Percentiles rank a stretch among this genome's conserved stretches.
These are phyloP conservation scores for Podospora bellae-mahoneyi DNA, from an alignment of 495 filamentous ascomycete genomes.

Conservation along the genomic window DNA sequence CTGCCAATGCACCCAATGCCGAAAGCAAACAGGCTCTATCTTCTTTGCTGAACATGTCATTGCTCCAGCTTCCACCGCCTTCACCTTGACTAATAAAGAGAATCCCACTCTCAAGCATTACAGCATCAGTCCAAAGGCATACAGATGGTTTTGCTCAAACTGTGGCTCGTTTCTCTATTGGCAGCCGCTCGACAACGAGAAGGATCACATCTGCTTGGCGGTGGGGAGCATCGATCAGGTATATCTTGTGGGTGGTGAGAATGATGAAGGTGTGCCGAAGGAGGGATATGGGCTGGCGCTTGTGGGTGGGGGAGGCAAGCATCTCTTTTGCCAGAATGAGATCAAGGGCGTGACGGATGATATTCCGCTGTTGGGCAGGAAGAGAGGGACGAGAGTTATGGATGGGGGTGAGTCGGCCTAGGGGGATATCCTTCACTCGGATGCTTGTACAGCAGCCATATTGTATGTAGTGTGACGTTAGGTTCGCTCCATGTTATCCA, in stretches of 20 bases:
- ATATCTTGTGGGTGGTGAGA: slow-evolving; percentile 37
- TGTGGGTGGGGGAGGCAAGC: slow-evolving; percentile 22
- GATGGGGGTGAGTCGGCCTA: too few species aligned
- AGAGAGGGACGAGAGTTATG: slow-evolving; percentile 13
- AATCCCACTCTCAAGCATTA: slow-evolving; percentile 29
- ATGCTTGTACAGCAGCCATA: too few species aligned
- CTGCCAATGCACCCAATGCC: slow-evolving; percentile 44
- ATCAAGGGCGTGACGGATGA: slow-evolving; percentile 40
- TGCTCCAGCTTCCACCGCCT: slow-evolving; percentile 9
- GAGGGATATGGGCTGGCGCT: slow-evolving; percentile 35
- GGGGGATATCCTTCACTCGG: too few species aligned
- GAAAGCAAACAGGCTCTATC: slow-evolving; percentile 35
- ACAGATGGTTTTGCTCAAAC: slow-evolving; percentile 38
- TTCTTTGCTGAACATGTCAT: slow-evolving; percentile 32
- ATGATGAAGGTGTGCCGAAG: slow-evolving; percentile 25
- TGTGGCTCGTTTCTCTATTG: slow-evolving; percentile 42
- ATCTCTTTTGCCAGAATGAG: slow-evolving; percentile 35
- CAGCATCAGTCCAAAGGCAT: slow-evolving; percentile 27
- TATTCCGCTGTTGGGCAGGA: slow-evolving; percentile 16
- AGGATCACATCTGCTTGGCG: slow-evolving; percentile 24
- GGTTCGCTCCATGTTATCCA: too few species aligned
- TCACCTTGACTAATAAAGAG: slow-evolving; percentile 23
- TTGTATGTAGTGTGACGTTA: too few species aligned
- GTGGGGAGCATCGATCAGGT: slow-evolving; percentile 38
- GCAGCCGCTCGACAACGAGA: slow-evolving; percentile 17